Conservation (phyloP, 345 rosid genomes). For the Populus euphratica region DNA sequence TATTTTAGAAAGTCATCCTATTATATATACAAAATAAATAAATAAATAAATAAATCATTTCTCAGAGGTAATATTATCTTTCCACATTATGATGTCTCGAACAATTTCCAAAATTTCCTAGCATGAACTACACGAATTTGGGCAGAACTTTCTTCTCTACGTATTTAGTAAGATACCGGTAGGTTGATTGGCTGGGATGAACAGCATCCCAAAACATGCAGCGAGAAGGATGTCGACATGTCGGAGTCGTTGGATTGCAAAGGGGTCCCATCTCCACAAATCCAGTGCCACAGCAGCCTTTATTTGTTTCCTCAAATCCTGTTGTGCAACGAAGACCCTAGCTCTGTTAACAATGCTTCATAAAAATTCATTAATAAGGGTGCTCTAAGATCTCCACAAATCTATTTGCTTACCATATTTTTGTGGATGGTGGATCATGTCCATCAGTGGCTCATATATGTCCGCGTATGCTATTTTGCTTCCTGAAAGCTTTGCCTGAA, state of each 20-base stretch:
- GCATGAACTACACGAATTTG: neutral
- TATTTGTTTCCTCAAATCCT: slow-evolving; percentile 13
- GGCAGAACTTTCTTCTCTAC: slow-evolving; percentile 11
- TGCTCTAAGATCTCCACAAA: too few relatives aligned
- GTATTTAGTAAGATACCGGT: slow-evolving; percentile 2
- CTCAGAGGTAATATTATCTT: too few relatives aligned
- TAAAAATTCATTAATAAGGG: too few relatives aligned
- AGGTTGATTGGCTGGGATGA: slow-evolving; percentile 14
- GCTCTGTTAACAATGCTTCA: neutral
- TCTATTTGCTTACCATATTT: slow-evolving; percentile 37
- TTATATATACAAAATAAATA: too few relatives aligned
- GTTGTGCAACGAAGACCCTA: neutral
- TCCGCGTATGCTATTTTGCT: slow-evolving; percentile 43
- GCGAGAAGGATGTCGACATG: neutral
- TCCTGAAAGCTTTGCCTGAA: slow-evolving; percentile 37
- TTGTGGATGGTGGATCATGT: slow-evolving; percentile 44
- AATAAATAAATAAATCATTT: too few relatives aligned
- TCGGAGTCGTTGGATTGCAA: neutral
- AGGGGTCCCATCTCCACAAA: neutral
- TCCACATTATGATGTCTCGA: too few relatives aligned
- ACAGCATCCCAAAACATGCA: slow-evolving; percentile 14
- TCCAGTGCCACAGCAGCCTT: slow-evolving; percentile 9
- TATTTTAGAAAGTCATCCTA: too few relatives aligned
- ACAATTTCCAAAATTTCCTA: too few relatives aligned
- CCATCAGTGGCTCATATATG: slow-evolving; percentile 35